A percentile compares a stretch with the other conserved stretches of the same genome.
Conservation (phyloP, 225 moss, liverwort and hornwort species). For the Marchantia polymorpha region DNA sequence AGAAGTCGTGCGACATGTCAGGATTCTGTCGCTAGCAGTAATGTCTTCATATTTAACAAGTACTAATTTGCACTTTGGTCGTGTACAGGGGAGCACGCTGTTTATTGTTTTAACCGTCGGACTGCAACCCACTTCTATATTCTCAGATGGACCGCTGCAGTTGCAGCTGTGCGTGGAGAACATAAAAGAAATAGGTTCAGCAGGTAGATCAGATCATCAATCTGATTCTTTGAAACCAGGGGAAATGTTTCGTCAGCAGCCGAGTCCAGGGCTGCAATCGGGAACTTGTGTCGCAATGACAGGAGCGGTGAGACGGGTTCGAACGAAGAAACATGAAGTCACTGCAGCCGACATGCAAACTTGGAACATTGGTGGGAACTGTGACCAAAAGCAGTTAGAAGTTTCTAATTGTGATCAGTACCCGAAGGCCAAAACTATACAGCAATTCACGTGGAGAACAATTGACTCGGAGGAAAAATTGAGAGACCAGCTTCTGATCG, state of each 20-base stretch:
- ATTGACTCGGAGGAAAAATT: not conserved
- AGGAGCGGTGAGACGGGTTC: not conserved
- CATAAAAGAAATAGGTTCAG: not conserved
- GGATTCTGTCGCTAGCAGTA: no score
- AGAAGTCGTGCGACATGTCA: not conserved
- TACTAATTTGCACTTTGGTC: not conserved
- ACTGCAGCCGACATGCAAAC: not conserved
- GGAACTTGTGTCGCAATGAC: not conserved
- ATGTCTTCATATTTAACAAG: no score
- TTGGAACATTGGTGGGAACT: not conserved
- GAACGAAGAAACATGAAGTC: not conserved
- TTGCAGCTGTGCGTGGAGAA: not conserved
- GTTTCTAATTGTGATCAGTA: no score
- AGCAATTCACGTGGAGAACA: not conserved
- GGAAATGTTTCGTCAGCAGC: not conserved
- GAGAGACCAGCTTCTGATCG: slow-evolving; percentile 1
- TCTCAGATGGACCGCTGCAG: not conserved
- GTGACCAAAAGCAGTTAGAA: not conserved
- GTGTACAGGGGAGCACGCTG: slow-evolving; percentile 38
- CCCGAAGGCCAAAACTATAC: not conserved
- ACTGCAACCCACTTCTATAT: not conserved
- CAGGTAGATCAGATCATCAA: not conserved
- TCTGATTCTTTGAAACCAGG: not conserved
- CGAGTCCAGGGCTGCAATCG: not conserved
- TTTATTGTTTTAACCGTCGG: slow-evolving; percentile 33